These are phyloP conservation scores for Rehmannia glutinosa DNA, from an alignment of 257 asterid genomes.

Conservation along the genomic window DNA sequence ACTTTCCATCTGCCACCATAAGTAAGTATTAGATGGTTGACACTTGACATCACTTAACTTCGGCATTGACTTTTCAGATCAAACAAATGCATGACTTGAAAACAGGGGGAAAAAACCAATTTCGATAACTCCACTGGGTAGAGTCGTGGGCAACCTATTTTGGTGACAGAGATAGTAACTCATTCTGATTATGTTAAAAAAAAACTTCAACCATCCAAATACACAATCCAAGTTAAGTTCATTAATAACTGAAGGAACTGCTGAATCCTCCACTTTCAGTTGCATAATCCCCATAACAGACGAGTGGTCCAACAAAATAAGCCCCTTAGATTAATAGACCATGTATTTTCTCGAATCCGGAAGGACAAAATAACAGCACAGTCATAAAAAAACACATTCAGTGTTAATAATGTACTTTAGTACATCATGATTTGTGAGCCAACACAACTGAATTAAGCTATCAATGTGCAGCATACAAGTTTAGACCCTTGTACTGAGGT, in stretches of 20 bases:
- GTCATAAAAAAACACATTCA: too few species aligned
- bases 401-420: background rate
- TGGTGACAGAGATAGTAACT: background rate
- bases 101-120: background rate
- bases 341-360: background rate
- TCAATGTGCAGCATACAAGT: background rate
- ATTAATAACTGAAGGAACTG: too few species aligned
- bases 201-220: background rate
- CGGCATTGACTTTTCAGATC: background rate
- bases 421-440: background rate
- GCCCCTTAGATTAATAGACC: background rate
- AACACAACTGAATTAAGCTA: background rate
- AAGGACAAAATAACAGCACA: too few species aligned
- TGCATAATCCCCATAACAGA: background rate
- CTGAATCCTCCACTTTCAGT: too few species aligned
- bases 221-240: background rate
- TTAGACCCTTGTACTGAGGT: background rate
- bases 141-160: too few species aligned
- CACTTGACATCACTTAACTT: too few species aligned
- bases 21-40: background rate
- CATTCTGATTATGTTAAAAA: background rate
- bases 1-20: background rate
- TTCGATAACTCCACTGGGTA: too few species aligned
- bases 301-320: background rate
- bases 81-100: background rate